phyloP scores from a whole-genome alignment of 202 grass and related monocot species.

The Zoysia matrella region DNA sequence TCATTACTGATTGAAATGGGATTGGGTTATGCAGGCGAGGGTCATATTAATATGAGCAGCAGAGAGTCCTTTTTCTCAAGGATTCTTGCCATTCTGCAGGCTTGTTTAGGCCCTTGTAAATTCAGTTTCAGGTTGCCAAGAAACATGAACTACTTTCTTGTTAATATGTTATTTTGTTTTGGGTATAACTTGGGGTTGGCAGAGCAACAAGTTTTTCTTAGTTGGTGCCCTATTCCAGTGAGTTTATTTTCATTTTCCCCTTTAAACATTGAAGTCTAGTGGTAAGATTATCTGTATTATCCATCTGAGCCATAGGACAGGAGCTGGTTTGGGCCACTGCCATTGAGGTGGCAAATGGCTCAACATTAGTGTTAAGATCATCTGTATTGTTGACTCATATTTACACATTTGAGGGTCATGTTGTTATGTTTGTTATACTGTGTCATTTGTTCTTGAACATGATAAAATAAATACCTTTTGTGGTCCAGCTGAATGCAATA shows the following conservation, averaged over 20 bases:
- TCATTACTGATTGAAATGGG: neutral
- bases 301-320: neutral
- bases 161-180: conserved; percentile 9
- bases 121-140: neutral
- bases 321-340: conserved; percentile 9
- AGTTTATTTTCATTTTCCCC: neutral
- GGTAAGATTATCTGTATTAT: neutral
- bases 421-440: conserved; percentile 9
- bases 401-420: conserved; percentile 8
- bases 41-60: conserved; percentile 13
- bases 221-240: neutral
- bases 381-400: neutral
- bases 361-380: neutral
- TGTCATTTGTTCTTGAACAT: neutral
- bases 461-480: neutral
- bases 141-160: neutral
- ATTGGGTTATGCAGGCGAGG: neutral
- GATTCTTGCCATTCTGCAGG: neutral
- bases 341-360: conserved; percentile 14
- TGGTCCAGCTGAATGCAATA: neutral
- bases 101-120: conserved; percentile 16
- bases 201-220: neutral
- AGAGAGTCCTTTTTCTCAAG: neutral
- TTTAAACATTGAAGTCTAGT: neutral
- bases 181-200: neutral